Conservation (phyloP, 768 basidiomycete genomes). For the Leccinellum luteum region DNA sequence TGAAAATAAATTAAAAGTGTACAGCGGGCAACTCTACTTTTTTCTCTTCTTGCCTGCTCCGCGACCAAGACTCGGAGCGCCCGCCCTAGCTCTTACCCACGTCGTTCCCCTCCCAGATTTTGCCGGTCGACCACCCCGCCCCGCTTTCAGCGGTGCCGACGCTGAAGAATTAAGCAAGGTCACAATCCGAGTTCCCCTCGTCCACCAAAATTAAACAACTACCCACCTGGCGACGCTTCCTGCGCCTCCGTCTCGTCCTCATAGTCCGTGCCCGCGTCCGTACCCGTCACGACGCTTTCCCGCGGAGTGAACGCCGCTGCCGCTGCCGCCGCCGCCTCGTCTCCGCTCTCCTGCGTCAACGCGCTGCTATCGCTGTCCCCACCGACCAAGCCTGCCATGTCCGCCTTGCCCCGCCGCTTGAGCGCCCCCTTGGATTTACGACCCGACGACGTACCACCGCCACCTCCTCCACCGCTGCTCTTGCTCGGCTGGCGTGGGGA, state of each 20-base stretch:
- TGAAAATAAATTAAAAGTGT: conserved; percentile 1
- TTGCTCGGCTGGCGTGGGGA: conserved; percentile 41
- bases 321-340: conserved; percentile 44
- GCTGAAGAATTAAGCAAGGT: conserved; percentile 13
- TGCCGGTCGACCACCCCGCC: conserved; percentile 27
- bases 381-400: conserved; percentile 70
- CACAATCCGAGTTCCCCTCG: conserved; percentile 5
- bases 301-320: conserved; percentile 52
- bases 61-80: conserved; percentile 22
- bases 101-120: conserved; percentile 26
- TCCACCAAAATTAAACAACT: neutral
- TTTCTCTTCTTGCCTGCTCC: conserved; percentile 32
- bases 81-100: conserved; percentile 26
- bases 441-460: neutral
- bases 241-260: conserved; percentile 69
- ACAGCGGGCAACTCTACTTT: conserved; percentile 21
- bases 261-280: conserved; percentile 68
- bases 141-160: conserved; percentile 18
- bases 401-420: conserved; percentile 45
- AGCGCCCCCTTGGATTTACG: conserved; percentile 44
- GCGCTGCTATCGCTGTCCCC: conserved; percentile 87
- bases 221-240: conserved; percentile 58
- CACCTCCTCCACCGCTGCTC: neutral
- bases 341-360: conserved; percentile 78
- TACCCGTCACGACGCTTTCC: conserved; percentile 67